A percentile compares a stretch with the other conserved stretches of the same genome.
These are phyloP conservation scores for Penicillium paneum DNA, from an alignment of 2,329 filamentous ascomycete species.

Conservation along the genomic window DNA sequence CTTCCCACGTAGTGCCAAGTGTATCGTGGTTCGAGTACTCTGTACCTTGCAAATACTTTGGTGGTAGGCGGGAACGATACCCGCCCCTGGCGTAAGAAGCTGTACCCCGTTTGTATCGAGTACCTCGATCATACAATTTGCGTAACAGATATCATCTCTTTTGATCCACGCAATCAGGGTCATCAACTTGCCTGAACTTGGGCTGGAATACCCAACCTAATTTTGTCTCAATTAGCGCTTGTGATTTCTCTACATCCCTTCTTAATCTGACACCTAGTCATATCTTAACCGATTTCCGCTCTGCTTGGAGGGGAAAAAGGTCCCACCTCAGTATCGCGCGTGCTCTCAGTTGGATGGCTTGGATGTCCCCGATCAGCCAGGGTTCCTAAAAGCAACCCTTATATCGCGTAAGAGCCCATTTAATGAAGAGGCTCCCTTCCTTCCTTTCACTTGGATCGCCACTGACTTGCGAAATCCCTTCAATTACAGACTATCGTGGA, in stretches of 20 bases:
- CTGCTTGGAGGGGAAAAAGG: constrained; percentile 13
- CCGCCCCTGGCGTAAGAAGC: background rate
- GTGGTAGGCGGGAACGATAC: constrained; percentile 3
- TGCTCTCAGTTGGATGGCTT: constrained; percentile 30
- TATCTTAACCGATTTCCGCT: constrained; percentile 8
- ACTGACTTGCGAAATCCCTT: constrained; percentile 11
- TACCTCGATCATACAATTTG: constrained; percentile 13
- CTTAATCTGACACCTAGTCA: background rate
- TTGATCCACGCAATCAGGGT: constrained; percentile 24
- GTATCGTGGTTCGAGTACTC: background rate
- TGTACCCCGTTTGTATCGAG: constrained; percentile 13
- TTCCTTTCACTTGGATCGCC: background rate
- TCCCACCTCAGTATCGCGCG: constrained; percentile 31
- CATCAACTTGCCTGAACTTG: constrained; percentile 13
- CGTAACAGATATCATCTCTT: constrained; percentile 19
- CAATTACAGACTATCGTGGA: constrained; percentile 12
- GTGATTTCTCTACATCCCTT: constrained; percentile 2
- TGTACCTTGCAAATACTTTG: background rate
- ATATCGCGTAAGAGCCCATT: constrained; percentile 6
- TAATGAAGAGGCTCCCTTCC: background rate
- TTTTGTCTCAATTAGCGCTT: constrained; percentile 8
- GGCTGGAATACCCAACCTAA: constrained; percentile 24
- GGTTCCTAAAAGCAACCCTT: constrained; percentile 18
- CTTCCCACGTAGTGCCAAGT: background rate
- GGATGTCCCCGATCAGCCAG: constrained; percentile 18